Evolutionary conservation across 441 rosid species (phyloP).

Genomic region (Erodium moschatum): DNA sequence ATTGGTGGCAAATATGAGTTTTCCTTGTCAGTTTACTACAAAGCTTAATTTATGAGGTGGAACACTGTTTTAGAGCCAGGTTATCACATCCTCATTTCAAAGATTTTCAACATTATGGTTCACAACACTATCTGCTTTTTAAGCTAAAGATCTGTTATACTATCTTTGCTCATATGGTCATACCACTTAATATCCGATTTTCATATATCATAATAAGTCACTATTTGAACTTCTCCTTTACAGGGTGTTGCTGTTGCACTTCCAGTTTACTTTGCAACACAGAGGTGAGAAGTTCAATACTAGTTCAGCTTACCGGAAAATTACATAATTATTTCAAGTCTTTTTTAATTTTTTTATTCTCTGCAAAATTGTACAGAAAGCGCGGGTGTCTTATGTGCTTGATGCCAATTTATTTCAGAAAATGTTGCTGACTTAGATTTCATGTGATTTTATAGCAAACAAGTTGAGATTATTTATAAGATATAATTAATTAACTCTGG

Average conservation of each 20-base stretch:
- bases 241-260: slow-evolving; percentile 98
- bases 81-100: background rate
- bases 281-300: slow-evolving; percentile 46
- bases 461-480: slow-evolving; percentile 9
- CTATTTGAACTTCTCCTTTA: slow-evolving; percentile 16
- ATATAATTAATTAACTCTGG: slow-evolving; percentile 14
- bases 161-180: background rate
- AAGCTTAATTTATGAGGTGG: background rate
- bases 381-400: background rate
- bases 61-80: background rate
- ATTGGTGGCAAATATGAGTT: background rate
- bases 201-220: background rate
- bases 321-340: background rate
- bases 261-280: slow-evolving; percentile 92
- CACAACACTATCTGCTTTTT: background rate
- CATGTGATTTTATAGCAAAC: background rate
- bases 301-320: slow-evolving; percentile 7
- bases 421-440: background rate
- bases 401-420: background rate
- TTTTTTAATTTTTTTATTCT: background rate
- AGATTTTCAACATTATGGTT: background rate
- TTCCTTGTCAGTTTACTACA: background rate
- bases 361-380: background rate
- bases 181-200: background rate
- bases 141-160: background rate